Conservation (phyloP, 2,329 filamentous ascomycete genomes). For the Fusarium circinatum region DNA sequence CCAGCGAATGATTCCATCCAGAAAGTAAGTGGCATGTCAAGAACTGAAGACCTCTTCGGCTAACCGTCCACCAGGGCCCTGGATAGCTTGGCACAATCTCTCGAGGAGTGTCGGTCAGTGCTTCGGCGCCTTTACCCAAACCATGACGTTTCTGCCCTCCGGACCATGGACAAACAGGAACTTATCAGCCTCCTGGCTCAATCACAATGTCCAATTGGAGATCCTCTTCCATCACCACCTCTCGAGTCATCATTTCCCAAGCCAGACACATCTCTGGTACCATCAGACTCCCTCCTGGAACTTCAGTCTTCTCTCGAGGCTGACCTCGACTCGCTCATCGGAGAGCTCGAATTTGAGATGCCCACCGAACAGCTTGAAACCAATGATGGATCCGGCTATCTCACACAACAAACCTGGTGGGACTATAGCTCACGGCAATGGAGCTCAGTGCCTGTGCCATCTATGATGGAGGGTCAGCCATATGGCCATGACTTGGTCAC, state of each 20-base stretch:
- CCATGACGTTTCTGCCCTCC: conserved; percentile 62
- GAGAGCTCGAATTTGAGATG: conserved; percentile 34
- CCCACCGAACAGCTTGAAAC: conserved; percentile 26
- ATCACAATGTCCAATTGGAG: conserved; percentile 53
- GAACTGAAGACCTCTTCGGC: conserved; percentile 15
- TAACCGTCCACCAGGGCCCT: conserved; percentile 57
- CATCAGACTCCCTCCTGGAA: conserved; percentile 28
- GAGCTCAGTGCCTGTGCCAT: conserved; percentile 24
- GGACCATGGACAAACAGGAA: conserved; percentile 67
- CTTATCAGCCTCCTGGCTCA: conserved; percentile 67
- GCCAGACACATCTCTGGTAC: conserved; percentile 55
- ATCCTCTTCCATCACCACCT: conserved; percentile 63
- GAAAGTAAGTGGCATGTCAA: conserved; percentile 67
- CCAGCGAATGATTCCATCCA: conserved; percentile 79
- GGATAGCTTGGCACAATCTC: conserved; percentile 70
- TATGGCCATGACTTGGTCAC: conserved; percentile 26
- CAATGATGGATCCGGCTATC: conserved; percentile 14
- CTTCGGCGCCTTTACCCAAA: conserved; percentile 66
- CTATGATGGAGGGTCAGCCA: conserved; percentile 20
- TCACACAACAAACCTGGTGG: conserved; percentile 33
- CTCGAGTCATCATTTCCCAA: conserved; percentile 61
- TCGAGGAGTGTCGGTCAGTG: conserved; percentile 67
- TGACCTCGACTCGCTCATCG: conserved; percentile 35
- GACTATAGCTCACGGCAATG: conserved; percentile 29
- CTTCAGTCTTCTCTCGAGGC: conserved; percentile 36